Evolutionary conservation across 1,284 basidiomycete species (phyloP).

Genomic region (Exobasidium cylindrosporum): DNA sequence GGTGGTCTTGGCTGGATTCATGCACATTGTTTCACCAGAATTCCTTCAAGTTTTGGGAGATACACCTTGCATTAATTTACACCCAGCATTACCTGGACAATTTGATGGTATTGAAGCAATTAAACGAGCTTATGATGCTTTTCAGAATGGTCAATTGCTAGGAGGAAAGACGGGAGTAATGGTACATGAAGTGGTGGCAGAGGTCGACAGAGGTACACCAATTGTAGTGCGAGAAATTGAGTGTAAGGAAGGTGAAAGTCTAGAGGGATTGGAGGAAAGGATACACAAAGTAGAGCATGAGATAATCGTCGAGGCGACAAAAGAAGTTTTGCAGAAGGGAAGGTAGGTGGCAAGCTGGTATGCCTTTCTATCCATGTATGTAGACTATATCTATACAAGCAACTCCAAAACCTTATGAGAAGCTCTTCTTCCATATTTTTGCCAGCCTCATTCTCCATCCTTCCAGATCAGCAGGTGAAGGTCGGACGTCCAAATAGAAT

Average conservation of each 20-base stretch:
- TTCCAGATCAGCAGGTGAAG: slow-evolving; percentile 87
- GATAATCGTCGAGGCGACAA: slow-evolving; percentile 81
- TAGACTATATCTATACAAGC: too few relatives aligned
- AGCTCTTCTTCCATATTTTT: background rate
- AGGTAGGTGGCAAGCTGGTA: too few relatives aligned
- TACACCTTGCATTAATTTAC: slow-evolving; percentile 90
- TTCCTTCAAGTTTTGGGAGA: slow-evolving; percentile 58
- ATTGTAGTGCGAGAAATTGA: slow-evolving; percentile 75
- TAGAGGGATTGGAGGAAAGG: slow-evolving; percentile 73
- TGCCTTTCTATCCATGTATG: slow-evolving; percentile 3
- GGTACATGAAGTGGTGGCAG: slow-evolving; percentile 89
- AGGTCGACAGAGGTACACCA: slow-evolving; percentile 88
- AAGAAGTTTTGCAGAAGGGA: slow-evolving; percentile 62
- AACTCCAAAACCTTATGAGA: background rate
- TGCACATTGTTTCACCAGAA: slow-evolving; percentile 74
- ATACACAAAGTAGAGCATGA: slow-evolving; percentile 84
- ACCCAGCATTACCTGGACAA: slow-evolving; percentile 88
- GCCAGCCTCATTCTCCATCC: slow-evolving; percentile 70
- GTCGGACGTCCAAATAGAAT: slow-evolving; percentile 91
- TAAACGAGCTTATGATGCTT: slow-evolving; percentile 78
- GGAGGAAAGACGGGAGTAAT: slow-evolving; percentile 70
- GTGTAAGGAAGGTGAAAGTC: slow-evolving; percentile 67
- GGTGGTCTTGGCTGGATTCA: slow-evolving; percentile 92
- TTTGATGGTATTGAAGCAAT: slow-evolving; percentile 93
- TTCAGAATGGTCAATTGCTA: background rate